A percentile compares a stretch with the other conserved stretches of the same genome.
phyloP scores from a whole-genome alignment of 1,284 basidiomycete species.

The Ceratobasidium sp. region DNA sequence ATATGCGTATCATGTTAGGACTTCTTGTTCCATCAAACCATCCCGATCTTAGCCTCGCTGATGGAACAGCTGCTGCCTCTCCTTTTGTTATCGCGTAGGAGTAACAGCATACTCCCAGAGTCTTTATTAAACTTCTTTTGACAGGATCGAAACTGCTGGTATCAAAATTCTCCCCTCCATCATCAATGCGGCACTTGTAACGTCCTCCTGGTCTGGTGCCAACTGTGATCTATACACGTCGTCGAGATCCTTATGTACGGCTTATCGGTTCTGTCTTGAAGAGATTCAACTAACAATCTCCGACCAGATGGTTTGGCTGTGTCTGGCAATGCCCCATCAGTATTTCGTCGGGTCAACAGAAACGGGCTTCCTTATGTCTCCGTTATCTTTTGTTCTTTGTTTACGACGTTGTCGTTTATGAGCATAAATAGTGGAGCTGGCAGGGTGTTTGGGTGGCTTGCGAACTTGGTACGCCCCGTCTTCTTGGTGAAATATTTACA shows the following conservation, averaged over 20 bases:
- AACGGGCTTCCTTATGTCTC: constrained; percentile 82
- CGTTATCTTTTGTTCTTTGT: constrained; percentile 74
- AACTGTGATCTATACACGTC: constrained; percentile 86
- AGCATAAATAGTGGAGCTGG: constrained; percentile 72
- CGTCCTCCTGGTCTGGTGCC: constrained; percentile 88
- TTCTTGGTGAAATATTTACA: no score
- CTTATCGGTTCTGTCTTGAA: no score
- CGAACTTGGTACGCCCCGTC: constrained; percentile 66
- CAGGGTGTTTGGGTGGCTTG: constrained; percentile 81
- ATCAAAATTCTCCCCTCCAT: constrained; percentile 80
- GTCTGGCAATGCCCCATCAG: constrained; percentile 79
- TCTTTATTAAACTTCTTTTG: no score
- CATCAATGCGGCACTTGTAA: constrained; percentile 88
- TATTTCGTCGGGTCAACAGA: constrained; percentile 77
- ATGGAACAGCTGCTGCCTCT: constrained; percentile 76
- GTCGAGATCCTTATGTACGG: constrained; percentile 74
- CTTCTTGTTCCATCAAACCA: constrained; percentile 80
- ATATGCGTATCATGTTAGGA: no score
- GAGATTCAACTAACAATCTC: no score
- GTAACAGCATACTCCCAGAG: no score
- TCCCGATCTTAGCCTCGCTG: constrained; percentile 58
- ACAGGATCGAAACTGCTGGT: constrained; percentile 66
- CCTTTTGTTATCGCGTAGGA: constrained; percentile 82
- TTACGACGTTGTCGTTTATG: constrained; percentile 80
- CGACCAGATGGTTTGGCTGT: constrained; percentile 73